These are phyloP conservation scores for Saxophila tyrrhenica DNA, from an alignment of 495 filamentous ascomycete genomes.

Conservation along the genomic window DNA sequence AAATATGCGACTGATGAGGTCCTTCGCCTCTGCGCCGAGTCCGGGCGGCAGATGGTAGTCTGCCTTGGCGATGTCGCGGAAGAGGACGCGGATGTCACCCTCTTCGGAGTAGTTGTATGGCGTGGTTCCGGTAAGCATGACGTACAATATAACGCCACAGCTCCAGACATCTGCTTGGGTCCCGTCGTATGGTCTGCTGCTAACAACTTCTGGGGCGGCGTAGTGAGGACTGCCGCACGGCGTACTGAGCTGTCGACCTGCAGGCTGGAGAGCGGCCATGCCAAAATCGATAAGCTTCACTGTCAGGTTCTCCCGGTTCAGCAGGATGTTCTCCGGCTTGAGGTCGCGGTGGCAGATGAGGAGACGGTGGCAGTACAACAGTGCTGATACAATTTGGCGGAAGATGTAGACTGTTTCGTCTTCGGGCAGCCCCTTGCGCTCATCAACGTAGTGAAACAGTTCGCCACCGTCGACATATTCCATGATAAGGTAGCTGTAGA, in stretches of 20 bases:
- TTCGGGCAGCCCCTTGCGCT: conserved; percentile 57
- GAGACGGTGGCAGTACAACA: conserved; percentile 85
- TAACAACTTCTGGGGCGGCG: conserved; percentile 81
- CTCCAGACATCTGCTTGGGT: conserved; percentile 87
- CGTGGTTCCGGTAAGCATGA: conserved; percentile 62
- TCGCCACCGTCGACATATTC: conserved; percentile 90
- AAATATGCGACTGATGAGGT: conserved; percentile 67
- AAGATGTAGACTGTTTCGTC: conserved; percentile 73
- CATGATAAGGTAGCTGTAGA: conserved; percentile 78
- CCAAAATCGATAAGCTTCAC: conserved; percentile 96
- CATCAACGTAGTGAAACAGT: conserved; percentile 69
- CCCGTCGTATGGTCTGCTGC: conserved; percentile 61
- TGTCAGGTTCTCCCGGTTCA: conserved; percentile 51
- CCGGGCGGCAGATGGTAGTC: conserved; percentile 58
- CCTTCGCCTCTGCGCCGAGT: conserved; percentile 58
- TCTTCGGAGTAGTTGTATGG: conserved; percentile 49
- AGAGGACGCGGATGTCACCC: conserved; percentile 54
- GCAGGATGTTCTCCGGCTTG: conserved; percentile 92
- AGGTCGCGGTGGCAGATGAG: conserved; percentile 92
- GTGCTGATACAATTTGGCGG: conserved; percentile 82
- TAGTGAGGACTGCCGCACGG: conserved; percentile 96
- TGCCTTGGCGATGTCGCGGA: conserved; percentile 56
- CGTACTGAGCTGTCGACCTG: conserved; percentile 61
- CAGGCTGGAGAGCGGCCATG: conserved; percentile 87
- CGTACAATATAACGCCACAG: conserved; percentile 82